Conservation (phyloP, 192 early-diverging fungal species). For the Coemansia sp. region DNA sequence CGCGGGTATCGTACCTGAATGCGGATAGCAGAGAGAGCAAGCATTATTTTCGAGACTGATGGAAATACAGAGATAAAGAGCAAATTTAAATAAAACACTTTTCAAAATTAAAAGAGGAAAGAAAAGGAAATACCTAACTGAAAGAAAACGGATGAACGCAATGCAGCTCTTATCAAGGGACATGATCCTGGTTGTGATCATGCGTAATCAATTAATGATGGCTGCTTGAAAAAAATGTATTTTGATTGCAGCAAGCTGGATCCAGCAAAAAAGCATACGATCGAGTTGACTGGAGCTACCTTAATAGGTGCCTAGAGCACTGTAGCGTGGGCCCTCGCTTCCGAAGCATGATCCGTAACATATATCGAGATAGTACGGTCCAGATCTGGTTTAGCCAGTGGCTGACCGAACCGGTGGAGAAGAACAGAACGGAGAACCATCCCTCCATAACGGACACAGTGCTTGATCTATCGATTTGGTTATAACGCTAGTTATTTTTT, state of each 20-base stretch:
- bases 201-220: no score
- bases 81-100: neutral
- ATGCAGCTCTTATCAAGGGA: no score
- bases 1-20: slow-evolving; percentile 24
- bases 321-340: neutral
- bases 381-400: neutral
- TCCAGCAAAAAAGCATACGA: neutral
- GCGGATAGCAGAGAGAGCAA: slow-evolving; percentile 41
- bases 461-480: no score
- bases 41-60: slow-evolving; percentile 16
- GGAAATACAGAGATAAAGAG: slow-evolving; percentile 2
- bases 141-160: neutral
- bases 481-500: no score
- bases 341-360: neutral
- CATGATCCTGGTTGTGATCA: no score
- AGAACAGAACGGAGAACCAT: no score
- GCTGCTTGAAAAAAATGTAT: no score
- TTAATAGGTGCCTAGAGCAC: neutral
- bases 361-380: slow-evolving; percentile 4
- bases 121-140: neutral
- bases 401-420: neutral
- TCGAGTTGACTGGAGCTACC: slow-evolving; percentile 13
- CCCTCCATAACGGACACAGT: no score
- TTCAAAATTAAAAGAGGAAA: neutral
- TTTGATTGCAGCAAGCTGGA: no score